phyloP scores from a whole-genome alignment of 805 yeast genomes.

The Zygosaccharomyces lentus region DNA sequence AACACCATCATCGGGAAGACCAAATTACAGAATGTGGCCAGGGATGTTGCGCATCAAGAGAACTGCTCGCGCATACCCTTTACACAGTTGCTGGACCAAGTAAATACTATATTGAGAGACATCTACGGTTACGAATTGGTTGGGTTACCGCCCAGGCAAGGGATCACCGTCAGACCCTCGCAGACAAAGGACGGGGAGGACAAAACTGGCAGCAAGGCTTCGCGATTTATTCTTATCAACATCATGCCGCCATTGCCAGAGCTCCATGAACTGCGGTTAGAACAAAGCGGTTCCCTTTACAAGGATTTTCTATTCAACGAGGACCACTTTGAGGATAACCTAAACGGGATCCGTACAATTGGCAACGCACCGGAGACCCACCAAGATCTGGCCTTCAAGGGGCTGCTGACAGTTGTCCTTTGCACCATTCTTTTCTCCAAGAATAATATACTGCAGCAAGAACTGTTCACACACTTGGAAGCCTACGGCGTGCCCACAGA shows the following conservation, averaged over 20 bases:
- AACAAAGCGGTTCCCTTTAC: conserved; percentile 15
- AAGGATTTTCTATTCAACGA: conserved; percentile 17
- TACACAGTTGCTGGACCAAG: conserved; percentile 10
- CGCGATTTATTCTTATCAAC: conserved; percentile 26
- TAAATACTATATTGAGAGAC: conserved; percentile 23
- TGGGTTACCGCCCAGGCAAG: conserved; percentile 19
- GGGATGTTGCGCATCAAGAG: conserved; percentile 22
- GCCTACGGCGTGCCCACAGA: conserved; percentile 30
- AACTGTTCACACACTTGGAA: conserved; percentile 17
- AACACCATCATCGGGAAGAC: conserved; percentile 23
- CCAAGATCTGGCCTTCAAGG: conserved; percentile 23
- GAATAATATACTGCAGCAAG: conserved; percentile 28
- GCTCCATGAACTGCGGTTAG: conserved; percentile 18
- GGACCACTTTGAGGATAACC: conserved; percentile 22
- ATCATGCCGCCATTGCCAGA: conserved; percentile 9
- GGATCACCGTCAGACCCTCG: background rate
- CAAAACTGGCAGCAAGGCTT: conserved; percentile 15
- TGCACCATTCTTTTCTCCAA: conserved; percentile 27
- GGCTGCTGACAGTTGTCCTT: conserved; percentile 21
- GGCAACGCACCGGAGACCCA: conserved; percentile 19
- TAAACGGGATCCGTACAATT: conserved; percentile 13
- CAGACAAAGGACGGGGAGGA: conserved; percentile 3
- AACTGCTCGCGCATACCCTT: conserved; percentile 17
- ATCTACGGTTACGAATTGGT: conserved; percentile 27
- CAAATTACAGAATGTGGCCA: conserved; percentile 19